Conservation (phyloP, 495 filamentous ascomycete species). For the Acidiella bohemica region DNA sequence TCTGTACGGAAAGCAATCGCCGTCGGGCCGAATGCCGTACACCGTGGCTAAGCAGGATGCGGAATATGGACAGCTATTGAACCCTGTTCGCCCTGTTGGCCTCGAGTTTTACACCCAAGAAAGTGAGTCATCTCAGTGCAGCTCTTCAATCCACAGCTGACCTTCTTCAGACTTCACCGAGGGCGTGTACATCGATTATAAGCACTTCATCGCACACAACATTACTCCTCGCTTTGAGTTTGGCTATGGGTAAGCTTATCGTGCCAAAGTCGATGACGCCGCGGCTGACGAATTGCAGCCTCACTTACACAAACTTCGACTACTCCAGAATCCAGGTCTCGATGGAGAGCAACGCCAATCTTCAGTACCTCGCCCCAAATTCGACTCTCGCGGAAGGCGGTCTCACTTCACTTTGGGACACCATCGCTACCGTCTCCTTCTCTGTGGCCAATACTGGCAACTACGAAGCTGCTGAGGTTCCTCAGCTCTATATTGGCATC, state of each 20-base stretch:
- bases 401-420: constrained; percentile 10
- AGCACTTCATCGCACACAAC: constrained; percentile 18
- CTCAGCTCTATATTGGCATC: constrained; percentile 16
- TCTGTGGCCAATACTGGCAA: constrained; percentile 10
- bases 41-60: constrained; percentile 16
- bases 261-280: too few species aligned
- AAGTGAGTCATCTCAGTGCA: too few species aligned
- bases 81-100: constrained; percentile 1
- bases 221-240: constrained; percentile 24
- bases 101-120: constrained; percentile 4
- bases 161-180: constrained; percentile 20
- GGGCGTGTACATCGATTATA: constrained; percentile 25
- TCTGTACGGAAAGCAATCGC: constrained; percentile 17
- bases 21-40: constrained; percentile 18
- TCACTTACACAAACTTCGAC: constrained; percentile 17
- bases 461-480: constrained; percentile 10
- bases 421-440: constrained; percentile 9
- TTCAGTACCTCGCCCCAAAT: neutral
- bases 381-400: constrained; percentile 41
- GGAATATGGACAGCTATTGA: constrained; percentile 17
- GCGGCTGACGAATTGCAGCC: neutral
- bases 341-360: neutral
- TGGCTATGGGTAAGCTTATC: constrained; percentile 10
- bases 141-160: too few species aligned
- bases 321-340: constrained; percentile 12